A percentile compares a stretch with the other conserved stretches of the same genome.
phyloP scores from a whole-genome alignment of 352 stramenopile species.

The Pythium aristosporum region DNA sequence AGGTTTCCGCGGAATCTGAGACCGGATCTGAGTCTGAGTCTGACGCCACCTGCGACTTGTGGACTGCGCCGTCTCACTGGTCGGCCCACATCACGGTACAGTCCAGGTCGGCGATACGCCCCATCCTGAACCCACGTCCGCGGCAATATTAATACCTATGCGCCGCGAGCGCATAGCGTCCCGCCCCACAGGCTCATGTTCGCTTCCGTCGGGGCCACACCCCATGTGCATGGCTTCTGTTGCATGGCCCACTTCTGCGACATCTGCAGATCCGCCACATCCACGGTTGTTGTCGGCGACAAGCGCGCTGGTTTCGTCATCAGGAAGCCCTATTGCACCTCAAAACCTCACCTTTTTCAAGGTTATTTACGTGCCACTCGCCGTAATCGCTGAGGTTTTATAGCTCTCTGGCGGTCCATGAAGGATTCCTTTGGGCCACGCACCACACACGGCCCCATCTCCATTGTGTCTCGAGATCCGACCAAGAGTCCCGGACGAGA shows the following conservation, averaged over 20 bases:
- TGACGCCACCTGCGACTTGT: no score
- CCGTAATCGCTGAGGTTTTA: conserved; percentile 7
- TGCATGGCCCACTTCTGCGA: neutral
- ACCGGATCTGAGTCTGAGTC: no score
- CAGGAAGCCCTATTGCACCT: neutral
- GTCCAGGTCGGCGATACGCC: no score
- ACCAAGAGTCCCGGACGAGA: neutral
- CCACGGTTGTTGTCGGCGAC: neutral
- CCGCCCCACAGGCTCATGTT: no score
- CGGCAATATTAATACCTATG: no score
- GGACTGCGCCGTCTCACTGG: no score
- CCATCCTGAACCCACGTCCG: no score
- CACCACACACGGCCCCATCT: conserved; percentile 4
- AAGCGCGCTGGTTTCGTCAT: conserved; percentile 1
- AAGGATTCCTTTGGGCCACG: neutral
- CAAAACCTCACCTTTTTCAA: conserved; percentile 10
- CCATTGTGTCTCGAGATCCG: neutral
- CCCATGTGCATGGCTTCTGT: no score
- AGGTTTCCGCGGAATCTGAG: neutral
- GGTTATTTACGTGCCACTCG: neutral
- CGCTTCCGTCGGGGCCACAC: no score
- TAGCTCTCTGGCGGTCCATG: neutral
- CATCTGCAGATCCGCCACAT: neutral
- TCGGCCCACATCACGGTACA: no score
- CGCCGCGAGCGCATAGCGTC: no score